Percentiles rank a stretch among this genome's conserved stretches.
Evolutionary conservation across 257 asterid species (phyloP).

Genomic region (Scutellaria baicalensis): DNA sequence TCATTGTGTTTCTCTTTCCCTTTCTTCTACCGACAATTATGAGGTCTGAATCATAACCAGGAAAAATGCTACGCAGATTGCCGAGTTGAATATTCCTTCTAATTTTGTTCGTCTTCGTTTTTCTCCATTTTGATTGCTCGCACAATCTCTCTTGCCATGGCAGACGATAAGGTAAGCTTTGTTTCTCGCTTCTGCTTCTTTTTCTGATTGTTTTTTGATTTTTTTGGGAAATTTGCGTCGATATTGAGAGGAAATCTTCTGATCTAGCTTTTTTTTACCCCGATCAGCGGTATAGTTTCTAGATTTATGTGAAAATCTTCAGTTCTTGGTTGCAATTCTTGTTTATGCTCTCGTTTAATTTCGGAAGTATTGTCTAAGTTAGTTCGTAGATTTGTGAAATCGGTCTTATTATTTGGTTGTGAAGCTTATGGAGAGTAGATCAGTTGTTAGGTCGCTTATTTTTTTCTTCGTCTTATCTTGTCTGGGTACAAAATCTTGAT

Average conservation of each 20-base stretch:
- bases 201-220: neutral
- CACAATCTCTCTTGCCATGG: slow-evolving; percentile 24
- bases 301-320: neutral
- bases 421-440: neutral
- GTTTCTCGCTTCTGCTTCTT: neutral
- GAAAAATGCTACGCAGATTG: slow-evolving; percentile 12
- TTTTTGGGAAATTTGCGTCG: neutral
- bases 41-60: slow-evolving; percentile 33
- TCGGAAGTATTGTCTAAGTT: neutral
- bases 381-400: neutral
- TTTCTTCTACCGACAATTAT: slow-evolving; percentile 61
- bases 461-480: neutral
- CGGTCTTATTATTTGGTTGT: neutral
- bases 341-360: neutral
- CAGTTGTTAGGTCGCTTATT: neutral
- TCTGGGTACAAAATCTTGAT: neutral
- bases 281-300: neutral
- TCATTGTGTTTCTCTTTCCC: slow-evolving; percentile 13
- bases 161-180: slow-evolving; percentile 43
- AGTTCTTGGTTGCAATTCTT: neutral
- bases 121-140: slow-evolving; percentile 2
- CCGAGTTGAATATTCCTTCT: neutral
- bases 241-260: neutral
- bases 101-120: slow-evolving; percentile 8
- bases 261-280: neutral